phyloP scores from a whole-genome alignment of 257 asterid genomes.

The Capsicum pubescens region DNA sequence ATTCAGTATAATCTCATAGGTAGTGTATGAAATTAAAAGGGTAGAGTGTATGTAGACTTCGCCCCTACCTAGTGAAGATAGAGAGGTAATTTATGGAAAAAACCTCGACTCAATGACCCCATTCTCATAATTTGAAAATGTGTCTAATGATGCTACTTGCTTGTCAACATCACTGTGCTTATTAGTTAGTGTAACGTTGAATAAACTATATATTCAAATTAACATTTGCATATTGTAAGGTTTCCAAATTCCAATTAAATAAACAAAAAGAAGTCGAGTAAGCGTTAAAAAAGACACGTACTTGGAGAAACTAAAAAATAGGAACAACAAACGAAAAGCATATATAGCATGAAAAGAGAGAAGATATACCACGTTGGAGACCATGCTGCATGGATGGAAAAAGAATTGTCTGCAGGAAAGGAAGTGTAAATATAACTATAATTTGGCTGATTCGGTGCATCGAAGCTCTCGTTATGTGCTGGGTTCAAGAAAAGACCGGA shows the following conservation, averaged over 20 bases:
- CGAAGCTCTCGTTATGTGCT: too few species aligned
- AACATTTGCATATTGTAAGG: not conserved
- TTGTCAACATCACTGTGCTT: not conserved
- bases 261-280: not conserved
- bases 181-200: not conserved
- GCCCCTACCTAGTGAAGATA: too few species aligned
- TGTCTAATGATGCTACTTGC: not conserved
- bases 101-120: too few species aligned
- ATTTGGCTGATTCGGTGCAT: not conserved
- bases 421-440: not conserved
- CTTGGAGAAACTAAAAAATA: not conserved
- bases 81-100: too few species aligned
- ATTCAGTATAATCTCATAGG: too few species aligned
- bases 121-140: not conserved
- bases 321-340: not conserved
- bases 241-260: not conserved
- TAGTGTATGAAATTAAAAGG: too few species aligned
- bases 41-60: too few species aligned
- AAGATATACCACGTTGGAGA: conserved; percentile 20
- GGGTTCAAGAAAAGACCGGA: too few species aligned
- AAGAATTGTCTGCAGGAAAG: conserved; percentile 13
- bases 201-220: not conserved
- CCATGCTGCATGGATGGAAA: not conserved
- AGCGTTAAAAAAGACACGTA: not conserved
- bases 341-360: not conserved